Evolutionary conservation across 1,284 basidiomycete genomes (phyloP).

Genomic region (Cutaneotrichosporon sp.): DNA sequence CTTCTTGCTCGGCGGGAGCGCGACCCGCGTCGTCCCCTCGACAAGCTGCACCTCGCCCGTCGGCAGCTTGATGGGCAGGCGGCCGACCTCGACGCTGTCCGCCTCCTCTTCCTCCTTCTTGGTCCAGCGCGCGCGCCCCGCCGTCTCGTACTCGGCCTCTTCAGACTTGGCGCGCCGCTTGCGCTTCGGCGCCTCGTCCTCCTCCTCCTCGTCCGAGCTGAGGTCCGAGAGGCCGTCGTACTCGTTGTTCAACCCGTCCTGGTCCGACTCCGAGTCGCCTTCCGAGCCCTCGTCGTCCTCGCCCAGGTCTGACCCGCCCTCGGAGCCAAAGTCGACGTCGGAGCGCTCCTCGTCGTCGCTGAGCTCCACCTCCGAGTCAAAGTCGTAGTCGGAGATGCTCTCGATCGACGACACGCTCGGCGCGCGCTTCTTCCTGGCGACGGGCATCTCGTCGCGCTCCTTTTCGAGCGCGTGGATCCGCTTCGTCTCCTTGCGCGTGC

Average conservation of each 20-base stretch:
- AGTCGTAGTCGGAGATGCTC: conserved; percentile 42
- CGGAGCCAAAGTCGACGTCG: conserved; percentile 6
- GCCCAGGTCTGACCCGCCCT: conserved; percentile 12
- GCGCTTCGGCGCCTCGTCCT: conserved; percentile 24
- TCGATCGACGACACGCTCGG: conserved; percentile 33
- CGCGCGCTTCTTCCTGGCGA: conserved; percentile 34
- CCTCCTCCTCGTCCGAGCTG: conserved; percentile 24
- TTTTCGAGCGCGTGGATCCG: conserved; percentile 50
- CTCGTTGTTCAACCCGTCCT: conserved; percentile 21
- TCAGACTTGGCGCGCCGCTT: conserved; percentile 34
- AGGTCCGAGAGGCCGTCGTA: conserved; percentile 27
- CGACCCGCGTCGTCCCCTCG: conserved; percentile 53
- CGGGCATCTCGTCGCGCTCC: conserved; percentile 42
- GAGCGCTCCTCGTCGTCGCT: conserved; percentile 42
- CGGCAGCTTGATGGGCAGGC: conserved; percentile 81
- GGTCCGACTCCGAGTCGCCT: conserved; percentile 29
- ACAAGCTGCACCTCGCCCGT: conserved; percentile 67
- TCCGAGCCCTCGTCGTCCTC: conserved; percentile 26
- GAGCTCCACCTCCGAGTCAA: conserved; percentile 45
- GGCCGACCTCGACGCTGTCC: conserved; percentile 58
- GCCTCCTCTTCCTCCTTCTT: conserved; percentile 34
- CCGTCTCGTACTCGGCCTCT: conserved; percentile 49
- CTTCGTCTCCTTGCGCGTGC: conserved; percentile 52
- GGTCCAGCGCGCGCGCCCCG: conserved; percentile 37
- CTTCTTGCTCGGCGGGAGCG: conserved; percentile 51